Percentiles rank a stretch among this genome's conserved stretches.
phyloP scores from a whole-genome alignment of 73 alveolate genomes.

The Breviolum minutum region DNA sequence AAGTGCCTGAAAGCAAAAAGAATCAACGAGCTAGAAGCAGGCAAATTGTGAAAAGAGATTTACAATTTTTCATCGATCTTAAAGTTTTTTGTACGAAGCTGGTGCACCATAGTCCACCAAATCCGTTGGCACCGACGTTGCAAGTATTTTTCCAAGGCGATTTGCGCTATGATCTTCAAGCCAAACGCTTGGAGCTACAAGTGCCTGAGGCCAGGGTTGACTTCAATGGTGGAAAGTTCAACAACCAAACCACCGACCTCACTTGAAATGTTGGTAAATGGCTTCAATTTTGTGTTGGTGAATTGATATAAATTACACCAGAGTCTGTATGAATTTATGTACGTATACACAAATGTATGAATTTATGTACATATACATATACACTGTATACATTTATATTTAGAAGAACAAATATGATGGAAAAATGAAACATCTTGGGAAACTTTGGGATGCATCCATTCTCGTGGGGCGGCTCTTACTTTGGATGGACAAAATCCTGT shows the following conservation, averaged over 20 bases:
- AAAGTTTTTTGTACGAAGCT: neutral
- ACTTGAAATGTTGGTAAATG: too few relatives aligned
- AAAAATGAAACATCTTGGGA: too few relatives aligned
- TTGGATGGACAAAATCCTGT: too few relatives aligned
- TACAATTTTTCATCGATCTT: neutral
- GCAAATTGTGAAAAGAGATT: neutral
- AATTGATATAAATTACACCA: too few relatives aligned
- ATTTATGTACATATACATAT: neutral
- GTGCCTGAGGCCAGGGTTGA: neutral
- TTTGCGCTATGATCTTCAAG: slow-evolving; percentile 56
- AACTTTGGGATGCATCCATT: too few relatives aligned
- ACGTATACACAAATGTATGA: neutral
- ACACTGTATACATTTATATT: neutral
- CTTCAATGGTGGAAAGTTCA: neutral
- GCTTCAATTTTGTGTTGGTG: too few relatives aligned
- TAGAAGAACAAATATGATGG: neutral
- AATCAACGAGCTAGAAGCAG: neutral
- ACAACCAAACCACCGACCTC: neutral
- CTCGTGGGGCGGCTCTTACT: too few relatives aligned
- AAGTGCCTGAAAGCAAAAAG: neutral
- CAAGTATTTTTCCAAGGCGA: neutral
- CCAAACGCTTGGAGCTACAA: slow-evolving; percentile 45
- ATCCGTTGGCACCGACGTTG: neutral
- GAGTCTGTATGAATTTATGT: too few relatives aligned
- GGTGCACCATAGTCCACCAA: neutral